phyloP scores from a whole-genome alignment of 2,329 filamentous ascomycete genomes.

The Trichocomaceae sp. region DNA sequence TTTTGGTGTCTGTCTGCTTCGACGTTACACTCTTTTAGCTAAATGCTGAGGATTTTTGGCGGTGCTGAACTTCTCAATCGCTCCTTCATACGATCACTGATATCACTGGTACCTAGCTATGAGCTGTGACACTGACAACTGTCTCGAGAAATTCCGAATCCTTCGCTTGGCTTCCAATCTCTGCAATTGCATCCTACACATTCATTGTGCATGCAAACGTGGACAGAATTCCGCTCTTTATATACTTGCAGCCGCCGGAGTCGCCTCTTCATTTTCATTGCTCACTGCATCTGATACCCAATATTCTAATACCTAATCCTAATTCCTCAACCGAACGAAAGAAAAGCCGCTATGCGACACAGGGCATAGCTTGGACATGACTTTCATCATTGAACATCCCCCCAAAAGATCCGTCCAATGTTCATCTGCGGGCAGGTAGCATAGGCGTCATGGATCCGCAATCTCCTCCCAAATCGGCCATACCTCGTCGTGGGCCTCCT shows the following conservation, averaged over 20 bases:
- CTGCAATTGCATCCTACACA: not conserved
- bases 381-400: not conserved
- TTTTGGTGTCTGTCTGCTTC: no score
- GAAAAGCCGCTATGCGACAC: not conserved
- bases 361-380: not conserved
- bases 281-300: not conserved
- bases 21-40: not conserved
- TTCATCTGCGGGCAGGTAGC: slow-evolving; percentile 6
- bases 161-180: not conserved
- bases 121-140: no score
- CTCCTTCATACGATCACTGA: no score
- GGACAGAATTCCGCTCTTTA: not conserved
- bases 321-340: no score
- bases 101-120: no score
- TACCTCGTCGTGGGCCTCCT: slow-evolving; percentile 32
- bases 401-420: not conserved
- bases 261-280: not conserved
- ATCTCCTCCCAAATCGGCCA: slow-evolving; percentile 21
- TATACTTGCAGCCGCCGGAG: not conserved
- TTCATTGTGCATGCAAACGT: not conserved
- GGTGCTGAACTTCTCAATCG: not conserved
- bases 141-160: no score
- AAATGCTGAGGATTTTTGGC: not conserved
- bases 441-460: slow-evolving; percentile 13
- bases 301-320: no score